Evolutionary conservation across 805 yeast genomes (phyloP).

Genomic region (Candida ipomoeae): DNA sequence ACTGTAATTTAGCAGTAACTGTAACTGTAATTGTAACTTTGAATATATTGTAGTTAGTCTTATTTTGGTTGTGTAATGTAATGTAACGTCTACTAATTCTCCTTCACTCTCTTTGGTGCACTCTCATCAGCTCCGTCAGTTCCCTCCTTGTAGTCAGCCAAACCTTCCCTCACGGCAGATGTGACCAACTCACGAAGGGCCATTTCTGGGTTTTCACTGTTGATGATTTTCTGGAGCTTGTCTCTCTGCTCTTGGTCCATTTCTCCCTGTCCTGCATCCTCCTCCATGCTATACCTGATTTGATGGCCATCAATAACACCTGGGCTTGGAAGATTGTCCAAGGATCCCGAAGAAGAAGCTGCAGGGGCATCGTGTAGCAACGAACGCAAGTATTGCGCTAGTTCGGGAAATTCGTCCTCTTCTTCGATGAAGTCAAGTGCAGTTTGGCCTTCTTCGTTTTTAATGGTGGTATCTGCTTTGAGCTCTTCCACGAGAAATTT

Average conservation of each 20-base stretch:
- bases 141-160: conserved; percentile 27
- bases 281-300: conserved; percentile 56
- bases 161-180: conserved; percentile 59
- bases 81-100: not conserved
- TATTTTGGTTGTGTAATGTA: too few relatives aligned
- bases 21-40: too few relatives aligned
- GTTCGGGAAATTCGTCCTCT: conserved; percentile 80
- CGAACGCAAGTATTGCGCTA: conserved; percentile 57
- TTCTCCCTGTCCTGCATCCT: conserved; percentile 34
- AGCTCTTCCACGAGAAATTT: conserved; percentile 60
- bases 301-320: conserved; percentile 44
- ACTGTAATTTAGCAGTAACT: too few relatives aligned
- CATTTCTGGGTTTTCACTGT: conserved; percentile 79
- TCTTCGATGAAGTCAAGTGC: conserved; percentile 72
- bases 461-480: conserved; percentile 59
- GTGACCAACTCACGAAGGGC: conserved; percentile 65
- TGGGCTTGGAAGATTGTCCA: conserved; percentile 31
- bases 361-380: conserved; percentile 31
- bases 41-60: too few relatives aligned
- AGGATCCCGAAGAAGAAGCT: conserved; percentile 12
- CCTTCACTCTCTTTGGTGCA: conserved; percentile 32
- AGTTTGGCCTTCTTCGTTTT: conserved; percentile 72
- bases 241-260: conserved; percentile 53
- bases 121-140: conserved; percentile 26
- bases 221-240: conserved; percentile 64